These are phyloP conservation scores for Pseudogymnoascus sp. DNA, from an alignment of 2,329 filamentous ascomycete genomes.

Conservation along the genomic window DNA sequence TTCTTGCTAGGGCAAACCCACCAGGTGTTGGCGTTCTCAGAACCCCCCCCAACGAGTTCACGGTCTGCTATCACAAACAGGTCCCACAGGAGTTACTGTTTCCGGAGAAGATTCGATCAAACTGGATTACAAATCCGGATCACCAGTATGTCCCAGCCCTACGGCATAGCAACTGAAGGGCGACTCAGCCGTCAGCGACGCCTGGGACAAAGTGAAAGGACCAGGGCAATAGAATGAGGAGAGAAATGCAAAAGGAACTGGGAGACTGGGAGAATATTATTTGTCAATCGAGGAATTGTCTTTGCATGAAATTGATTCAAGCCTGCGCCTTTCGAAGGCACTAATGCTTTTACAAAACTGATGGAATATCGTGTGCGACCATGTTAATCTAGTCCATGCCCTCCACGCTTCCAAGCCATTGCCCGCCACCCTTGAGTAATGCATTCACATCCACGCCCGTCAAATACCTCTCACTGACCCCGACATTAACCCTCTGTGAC, in stretches of 20 bases:
- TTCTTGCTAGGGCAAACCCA: neutral
- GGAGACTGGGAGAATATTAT: neutral
- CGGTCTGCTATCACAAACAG: neutral
- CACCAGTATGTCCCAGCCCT: neutral
- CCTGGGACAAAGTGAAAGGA: neutral
- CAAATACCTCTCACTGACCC: slow-evolving; percentile 81
- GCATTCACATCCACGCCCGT: slow-evolving; percentile 77
- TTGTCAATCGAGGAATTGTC: neutral
- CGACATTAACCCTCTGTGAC: slow-evolving; percentile 70
- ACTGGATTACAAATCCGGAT: neutral
- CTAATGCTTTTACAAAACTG: neutral
- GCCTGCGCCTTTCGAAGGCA: neutral
- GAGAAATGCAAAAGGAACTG: neutral
- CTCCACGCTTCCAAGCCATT: slow-evolving; percentile 31
- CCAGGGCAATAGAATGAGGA: neutral
- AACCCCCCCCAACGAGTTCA: neutral
- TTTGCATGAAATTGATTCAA: neutral
- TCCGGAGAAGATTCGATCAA: neutral
- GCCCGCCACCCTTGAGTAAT: slow-evolving; percentile 57
- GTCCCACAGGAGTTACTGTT: neutral
- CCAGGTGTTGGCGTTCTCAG: neutral
- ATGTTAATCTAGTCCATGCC: slow-evolving; percentile 20
- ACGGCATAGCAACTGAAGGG: neutral
- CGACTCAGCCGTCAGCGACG: neutral
- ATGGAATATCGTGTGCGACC: slow-evolving; percentile 15